Base-by-base conservation (phyloP, 1,284 basidiomycete genomes). In the Entoloma clypeatum region DNA sequence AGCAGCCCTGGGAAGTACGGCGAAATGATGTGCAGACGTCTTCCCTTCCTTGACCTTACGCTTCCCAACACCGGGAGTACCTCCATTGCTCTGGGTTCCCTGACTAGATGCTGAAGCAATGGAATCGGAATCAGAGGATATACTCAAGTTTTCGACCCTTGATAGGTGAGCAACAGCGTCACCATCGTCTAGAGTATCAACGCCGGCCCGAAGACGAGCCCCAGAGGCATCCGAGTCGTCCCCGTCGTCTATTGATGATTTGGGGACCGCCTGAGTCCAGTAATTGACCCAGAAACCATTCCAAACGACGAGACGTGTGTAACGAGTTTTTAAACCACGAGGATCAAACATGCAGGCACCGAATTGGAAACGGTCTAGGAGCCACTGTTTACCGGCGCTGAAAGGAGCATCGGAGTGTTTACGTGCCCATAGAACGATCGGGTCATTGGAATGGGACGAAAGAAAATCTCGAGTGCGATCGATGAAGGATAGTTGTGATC, bases 281-380 rank as follows among this genome's bases (percentile, higher is more conserved):
- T 74, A 77, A 49, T 77, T 77, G 5, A 74, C 57, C 76, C 76
- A 79, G 16, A 65, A 39, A 2, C 71, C 70, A 23, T 64, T 50
- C 65, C 76, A 78, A 0, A 47, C 53, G 4, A 72, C 68, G 7
- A 79, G 58, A 10, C 49, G 55, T 14, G 55, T 50, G 51, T 78
- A 79, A 11, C 76, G 68, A 4, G 63, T 56, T 34, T 63, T 67
- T 27, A 79, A 56, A 0, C 67, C 73, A 7, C 51, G 49, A 1
- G 74, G 72, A 48, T 78, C 75, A 50, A 78, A 76, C 72, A 78
- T 74, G 52, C 68, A 72, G 5, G 63, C 59, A 3, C 75, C 74
- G 46, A 77, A 78, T 52, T 79, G 74, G 45, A 75, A 73, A 33
- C 66, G 65, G 48, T 78, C 74, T 14, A 72, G 49, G 21, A 77